Base-by-base conservation (phyloP, 2,329 filamentous ascomycete genomes). In the Trichoderma afroharzianum region DNA sequence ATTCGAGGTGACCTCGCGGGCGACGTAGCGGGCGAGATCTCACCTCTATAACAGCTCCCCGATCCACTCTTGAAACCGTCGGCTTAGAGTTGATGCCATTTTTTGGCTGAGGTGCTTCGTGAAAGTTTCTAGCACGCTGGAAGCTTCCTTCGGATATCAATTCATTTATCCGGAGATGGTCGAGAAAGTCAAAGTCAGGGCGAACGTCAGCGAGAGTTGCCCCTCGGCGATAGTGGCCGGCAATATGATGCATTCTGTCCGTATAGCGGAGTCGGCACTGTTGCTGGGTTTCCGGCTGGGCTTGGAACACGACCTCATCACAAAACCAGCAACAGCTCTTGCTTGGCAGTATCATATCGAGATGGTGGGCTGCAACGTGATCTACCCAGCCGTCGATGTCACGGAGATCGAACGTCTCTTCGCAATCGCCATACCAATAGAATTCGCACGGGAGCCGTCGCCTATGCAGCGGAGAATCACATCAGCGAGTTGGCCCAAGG, bases 281-380 rank as follows among this genome's bases (percentile, higher is more conserved):
- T 5, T 61, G n/a, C n/a, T 15, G 11, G 36, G 12, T n/a, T 6
- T 61, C 57, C 5, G 57, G 21, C n/a, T 21, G 26, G 39, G 66
- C 57, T 28, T 11, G 55, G 28, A 68, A 68, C 24, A 61, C 66
- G 6, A 18, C 7, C 14, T 33, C 55, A 68, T 84, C 79, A 74
- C 88, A 90, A 72, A 87, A 88, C 82, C 84, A 87, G 74, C 88
- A 90, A 0, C 81, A 68, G 5, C 80, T 80, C 12, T 74, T 74
- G 0, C 12, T 9, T 14, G 66, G 66, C 14, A 68, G 28, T 14
- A 33, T 50, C 55, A 43, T 50, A 4, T 18, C 6, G 24, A 68
- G 66, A 73, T 88, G 86, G 1, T 79, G 75, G 0, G 72, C 30
- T 2, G 76, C 68, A 32, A 84, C 82, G 72, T 90, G 88, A 0